Evolutionary conservation across 768 basidiomycete species (phyloP).

Genomic region (Heimioporus sp.): DNA sequence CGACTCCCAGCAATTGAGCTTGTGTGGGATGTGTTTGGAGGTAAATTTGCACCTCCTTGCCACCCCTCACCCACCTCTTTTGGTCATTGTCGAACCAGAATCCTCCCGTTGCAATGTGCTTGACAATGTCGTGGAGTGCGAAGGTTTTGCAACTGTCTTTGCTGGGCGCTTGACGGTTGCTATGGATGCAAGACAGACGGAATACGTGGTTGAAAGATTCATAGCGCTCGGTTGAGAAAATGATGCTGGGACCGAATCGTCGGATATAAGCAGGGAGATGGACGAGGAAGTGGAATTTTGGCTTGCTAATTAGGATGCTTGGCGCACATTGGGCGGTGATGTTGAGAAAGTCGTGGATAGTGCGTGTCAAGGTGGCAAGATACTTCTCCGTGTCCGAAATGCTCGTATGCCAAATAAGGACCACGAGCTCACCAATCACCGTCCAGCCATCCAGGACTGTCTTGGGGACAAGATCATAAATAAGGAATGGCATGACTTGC

Average conservation of each 20-base stretch:
- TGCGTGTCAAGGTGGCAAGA: background rate
- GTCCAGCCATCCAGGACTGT: no score
- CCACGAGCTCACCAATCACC: no score
- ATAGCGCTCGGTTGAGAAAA: constrained; percentile 29
- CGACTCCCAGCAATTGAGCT: no score
- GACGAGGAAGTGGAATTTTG: constrained; percentile 31
- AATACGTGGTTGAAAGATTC: constrained; percentile 31
- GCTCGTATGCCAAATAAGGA: no score
- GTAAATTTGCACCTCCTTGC: no score
- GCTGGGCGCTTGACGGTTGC: constrained; percentile 32
- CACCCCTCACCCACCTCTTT: no score
- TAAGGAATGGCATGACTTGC: no score
- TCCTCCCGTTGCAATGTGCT: constrained; percentile 14
- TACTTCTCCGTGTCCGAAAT: no score
- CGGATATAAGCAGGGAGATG: constrained; percentile 27
- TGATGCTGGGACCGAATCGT: constrained; percentile 26
- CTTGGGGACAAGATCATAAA: no score
- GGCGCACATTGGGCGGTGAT: constrained; percentile 22
- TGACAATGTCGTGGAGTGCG: constrained; percentile 6
- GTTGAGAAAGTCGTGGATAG: constrained; percentile 26
- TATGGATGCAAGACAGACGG: constrained; percentile 20
- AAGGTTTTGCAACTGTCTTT: constrained; percentile 17
- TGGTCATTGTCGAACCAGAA: constrained; percentile 4
- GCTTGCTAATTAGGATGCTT: constrained; percentile 25
- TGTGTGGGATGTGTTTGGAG: no score